Base-by-base conservation (phyloP, 352 stramenopile species). In the Phytopythium montanum region DNA sequence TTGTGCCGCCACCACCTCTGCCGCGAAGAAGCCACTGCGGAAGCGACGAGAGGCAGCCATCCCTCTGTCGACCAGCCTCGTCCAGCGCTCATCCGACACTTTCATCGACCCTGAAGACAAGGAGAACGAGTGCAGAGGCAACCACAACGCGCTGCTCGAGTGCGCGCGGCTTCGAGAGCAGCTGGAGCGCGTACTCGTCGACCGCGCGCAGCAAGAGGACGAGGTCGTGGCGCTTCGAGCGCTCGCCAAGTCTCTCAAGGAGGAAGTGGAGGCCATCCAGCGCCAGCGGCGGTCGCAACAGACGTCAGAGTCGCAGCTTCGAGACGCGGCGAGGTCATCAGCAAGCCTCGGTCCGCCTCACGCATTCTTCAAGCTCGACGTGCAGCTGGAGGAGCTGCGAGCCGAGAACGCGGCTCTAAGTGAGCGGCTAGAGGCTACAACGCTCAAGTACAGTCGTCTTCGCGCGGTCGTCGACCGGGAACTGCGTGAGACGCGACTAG, bases 161-260 rank as follows among this genome's bases (percentile, higher is more conserved):
- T 84, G 73, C 29, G 61, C 62, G 29, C 65, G 65, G 2, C 64
- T 89, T 45, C 75, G 79, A n/a, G 67, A 70, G 29, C 68, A 86
- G 39, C 54, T 89, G 7, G 65, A 86, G 56, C 66, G 68, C 28
- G 69, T 79, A 8, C 52, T 87, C 25, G 42, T 62, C 0, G 68
- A 85, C 41, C 72, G 82, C n/a, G 61, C 79, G 41, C 68, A 71
- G 25, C 77, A 87, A 61, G 66, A 76, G 46, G 77, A 89, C 26
- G 79, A 87, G 59, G 79, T 89, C 39, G 71, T 85, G 7, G 79
- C 73, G 12, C 42, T 89, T 13, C 72, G 77, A 54, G 75, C 76
- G 16, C 57, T 89, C 8, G 79, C 77, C 14, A 73, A 65, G 41
- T 81, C 76, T 1, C 56, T 89, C 5, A 85, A 82, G 59, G 66